phyloP scores from a whole-genome alignment of 2,329 filamentous ascomycete species.

The Diaporthe ampelina region DNA sequence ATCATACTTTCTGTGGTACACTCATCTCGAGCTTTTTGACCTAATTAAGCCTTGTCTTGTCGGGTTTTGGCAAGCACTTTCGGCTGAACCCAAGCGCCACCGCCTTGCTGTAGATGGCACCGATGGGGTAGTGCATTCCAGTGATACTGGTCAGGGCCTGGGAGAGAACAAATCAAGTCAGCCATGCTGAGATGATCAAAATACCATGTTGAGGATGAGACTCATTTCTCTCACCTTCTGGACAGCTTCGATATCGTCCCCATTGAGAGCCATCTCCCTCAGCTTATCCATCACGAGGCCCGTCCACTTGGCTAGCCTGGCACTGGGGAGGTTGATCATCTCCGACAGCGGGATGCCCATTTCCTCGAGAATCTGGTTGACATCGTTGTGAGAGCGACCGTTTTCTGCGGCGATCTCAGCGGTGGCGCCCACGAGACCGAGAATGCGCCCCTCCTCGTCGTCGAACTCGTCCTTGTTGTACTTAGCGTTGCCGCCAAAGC shows the following conservation, averaged over 20 bases:
- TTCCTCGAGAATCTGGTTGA: not conserved
- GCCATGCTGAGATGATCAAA: not conserved
- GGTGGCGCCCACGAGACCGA: not conserved
- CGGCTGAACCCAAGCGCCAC: not conserved
- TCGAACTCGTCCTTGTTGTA: not conserved
- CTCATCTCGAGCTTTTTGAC: not conserved
- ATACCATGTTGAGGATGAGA: not conserved
- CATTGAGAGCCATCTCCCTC: not conserved
- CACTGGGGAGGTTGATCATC: not conserved
- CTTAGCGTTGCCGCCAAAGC: not conserved
- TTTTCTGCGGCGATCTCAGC: not conserved
- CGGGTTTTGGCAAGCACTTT: not conserved
- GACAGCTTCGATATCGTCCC: not conserved
- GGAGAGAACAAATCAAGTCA: not conserved
- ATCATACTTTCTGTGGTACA: not conserved
- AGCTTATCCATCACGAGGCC: not conserved
- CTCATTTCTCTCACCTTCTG: not conserved
- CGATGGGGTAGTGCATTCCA: not conserved
- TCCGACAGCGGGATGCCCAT: not conserved
- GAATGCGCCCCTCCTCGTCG: not conserved
- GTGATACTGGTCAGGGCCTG: not conserved
- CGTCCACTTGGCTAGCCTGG: not conserved
- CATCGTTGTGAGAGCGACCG: not conserved
- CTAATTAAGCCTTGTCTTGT: too few relatives aligned
- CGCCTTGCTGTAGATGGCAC: not conserved